Conservation (phyloP, 225 moss, liverwort and hornwort genomes). For the Marchantia polymorpha region DNA sequence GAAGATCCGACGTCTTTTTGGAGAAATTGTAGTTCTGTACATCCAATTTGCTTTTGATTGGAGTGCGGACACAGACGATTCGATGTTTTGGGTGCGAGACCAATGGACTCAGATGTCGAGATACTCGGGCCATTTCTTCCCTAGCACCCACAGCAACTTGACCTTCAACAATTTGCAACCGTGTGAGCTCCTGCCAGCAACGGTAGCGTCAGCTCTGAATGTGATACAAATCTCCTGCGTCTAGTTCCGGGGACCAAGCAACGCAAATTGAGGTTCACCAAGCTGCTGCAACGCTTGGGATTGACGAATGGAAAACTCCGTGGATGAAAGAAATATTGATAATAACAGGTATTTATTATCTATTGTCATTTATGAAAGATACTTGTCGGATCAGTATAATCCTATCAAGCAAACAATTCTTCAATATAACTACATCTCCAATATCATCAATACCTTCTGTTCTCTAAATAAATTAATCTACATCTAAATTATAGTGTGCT, state of each 20-base stretch:
- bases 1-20: constrained; percentile 89
- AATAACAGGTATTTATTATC: too few species aligned
- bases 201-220: background rate
- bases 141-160: constrained; percentile 86
- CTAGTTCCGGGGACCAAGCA: background rate
- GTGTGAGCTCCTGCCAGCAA: constrained; percentile 79
- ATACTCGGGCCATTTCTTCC: constrained; percentile 93
- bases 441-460: too few species aligned
- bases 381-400: too few species aligned
- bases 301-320: too few species aligned
- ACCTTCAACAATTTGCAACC: constrained; percentile 90
- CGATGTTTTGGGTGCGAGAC: constrained; percentile 97
- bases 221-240: background rate
- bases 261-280: background rate
- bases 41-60: constrained; percentile 97
- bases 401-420: too few species aligned
- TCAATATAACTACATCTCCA: too few species aligned
- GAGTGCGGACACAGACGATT: constrained; percentile 91
- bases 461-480: too few species aligned
- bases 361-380: too few species aligned
- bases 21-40: constrained; percentile 94
- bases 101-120: constrained; percentile 83
- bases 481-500: too few species aligned
- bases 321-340: too few species aligned
- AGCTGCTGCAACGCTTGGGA: too few species aligned